Base-by-base conservation (phyloP, 345 rosid genomes). In the Sonneratia alba region DNA sequence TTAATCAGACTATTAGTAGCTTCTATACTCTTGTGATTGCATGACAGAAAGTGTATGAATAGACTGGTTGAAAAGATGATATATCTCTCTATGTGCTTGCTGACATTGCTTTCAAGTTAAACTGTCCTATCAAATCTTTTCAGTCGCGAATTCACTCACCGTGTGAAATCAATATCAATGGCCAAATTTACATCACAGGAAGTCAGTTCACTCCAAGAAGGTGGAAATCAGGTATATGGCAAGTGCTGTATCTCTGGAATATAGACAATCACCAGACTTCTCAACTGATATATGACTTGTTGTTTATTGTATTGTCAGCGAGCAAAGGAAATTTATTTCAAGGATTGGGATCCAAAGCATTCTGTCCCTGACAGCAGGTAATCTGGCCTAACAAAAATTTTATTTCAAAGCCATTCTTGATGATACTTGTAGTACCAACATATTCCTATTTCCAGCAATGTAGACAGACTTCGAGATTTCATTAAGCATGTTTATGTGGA, bases 141-240 rank as follows among this genome's bases (percentile, higher is more conserved):
- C 77, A 95, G 98, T 70, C 97, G 99, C 69, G 99, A 95, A 82
- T 95, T 90, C 74, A 95, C 98, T 4, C 99, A 95, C 68, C 84
- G 98, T 59, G 99, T 95, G 49, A 95, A 95, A 79, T 95, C 99
- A 22, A 70, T 95, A 70, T 95, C 99, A 5, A 87, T 95, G 98
- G 97, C 99, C 34, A 95, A 88, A 77, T 95, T 95, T 75, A 85
- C 98, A 32, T 77, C 94, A 68, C 94, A 89, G 78, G 99, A 95
- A 81, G 99, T 89, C 72, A 66, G 53, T 75, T 81, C 92, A 71
- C 90, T 95, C 74, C 89, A 92, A 81, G 98, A 80, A 86, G 98
- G 98, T 42, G 99, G 99, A 77, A 95, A 95, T 82, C 84, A 95
- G 96, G 99, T 95, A 83, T 14, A 7, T 57, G 45, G 40, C 16